phyloP scores from a whole-genome alignment of 768 basidiomycete genomes.

The Crucibulum laeve region DNA sequence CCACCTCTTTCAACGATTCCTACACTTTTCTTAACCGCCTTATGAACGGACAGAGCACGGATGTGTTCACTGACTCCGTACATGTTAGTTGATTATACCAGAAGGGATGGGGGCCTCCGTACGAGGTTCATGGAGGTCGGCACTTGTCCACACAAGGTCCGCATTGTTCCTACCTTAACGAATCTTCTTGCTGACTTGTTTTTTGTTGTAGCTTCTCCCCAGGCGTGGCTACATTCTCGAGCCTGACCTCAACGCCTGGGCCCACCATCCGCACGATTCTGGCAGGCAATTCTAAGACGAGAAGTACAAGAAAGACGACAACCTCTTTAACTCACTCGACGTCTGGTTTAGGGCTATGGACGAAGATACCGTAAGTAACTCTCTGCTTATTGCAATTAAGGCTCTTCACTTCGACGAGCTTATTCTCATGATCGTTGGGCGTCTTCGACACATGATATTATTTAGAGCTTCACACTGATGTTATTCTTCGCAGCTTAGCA shows the following conservation, averaged over 20 bases:
- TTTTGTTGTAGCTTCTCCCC: slow-evolving; percentile 51
- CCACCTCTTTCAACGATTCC: slow-evolving; percentile 55
- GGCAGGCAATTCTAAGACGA: slow-evolving; percentile 77
- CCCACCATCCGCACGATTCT: slow-evolving; percentile 53
- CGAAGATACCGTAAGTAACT: slow-evolving; percentile 61
- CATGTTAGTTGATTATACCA: slow-evolving; percentile 71
- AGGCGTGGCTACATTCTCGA: slow-evolving; percentile 87
- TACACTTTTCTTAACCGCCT: slow-evolving; percentile 88
- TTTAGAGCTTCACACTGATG: too few species aligned
- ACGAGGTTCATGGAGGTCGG: slow-evolving; percentile 68
- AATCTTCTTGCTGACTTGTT: not conserved
- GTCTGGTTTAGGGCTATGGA: slow-evolving; percentile 84
- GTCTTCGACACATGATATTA: too few species aligned
- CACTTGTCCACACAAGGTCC: slow-evolving; percentile 60
- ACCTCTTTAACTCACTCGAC: slow-evolving; percentile 63
- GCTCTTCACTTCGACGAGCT: too few species aligned
- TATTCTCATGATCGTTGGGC: too few species aligned
- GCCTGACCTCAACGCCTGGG: slow-evolving; percentile 66
- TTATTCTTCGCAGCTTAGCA: not conserved
- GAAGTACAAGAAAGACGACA: slow-evolving; percentile 66
- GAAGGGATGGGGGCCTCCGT: slow-evolving; percentile 68
- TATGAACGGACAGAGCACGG: slow-evolving; percentile 68
- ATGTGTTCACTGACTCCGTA: slow-evolving; percentile 65
- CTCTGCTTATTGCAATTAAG: not conserved
- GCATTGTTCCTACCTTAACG: slow-evolving; percentile 6